A percentile compares a stretch with the other conserved stretches of the same genome.
Evolutionary conservation across 257 asterid genomes (phyloP).

Genomic region (Apocynum venetum): DNA sequence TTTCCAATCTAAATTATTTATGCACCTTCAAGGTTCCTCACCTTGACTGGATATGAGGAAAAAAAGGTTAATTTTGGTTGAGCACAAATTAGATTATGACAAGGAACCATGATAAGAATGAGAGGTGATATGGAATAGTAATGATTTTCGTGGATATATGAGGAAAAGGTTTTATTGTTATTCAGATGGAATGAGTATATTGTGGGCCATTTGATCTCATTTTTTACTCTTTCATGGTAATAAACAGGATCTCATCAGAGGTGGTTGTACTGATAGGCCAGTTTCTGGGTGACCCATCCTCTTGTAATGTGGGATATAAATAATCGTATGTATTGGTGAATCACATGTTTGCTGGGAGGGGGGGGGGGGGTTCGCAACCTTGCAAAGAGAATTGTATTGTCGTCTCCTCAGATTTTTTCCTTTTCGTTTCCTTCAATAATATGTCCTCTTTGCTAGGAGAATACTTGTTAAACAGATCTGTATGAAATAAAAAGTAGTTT

Average conservation of each 20-base stretch:
- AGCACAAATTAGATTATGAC: not conserved
- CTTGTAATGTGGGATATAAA: not conserved
- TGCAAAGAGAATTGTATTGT: not conserved
- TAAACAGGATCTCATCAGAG: not conserved
- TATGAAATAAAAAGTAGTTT: no score
- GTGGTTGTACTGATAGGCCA: not conserved
- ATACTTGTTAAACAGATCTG: no score
- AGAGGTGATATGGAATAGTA: not conserved
- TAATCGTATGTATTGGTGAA: not conserved
- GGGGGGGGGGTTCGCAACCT: not conserved
- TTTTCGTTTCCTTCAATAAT: no score
- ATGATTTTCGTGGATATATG: not conserved
- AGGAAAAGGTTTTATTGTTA: not conserved
- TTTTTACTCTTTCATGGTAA: not conserved
- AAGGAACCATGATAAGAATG: not conserved
- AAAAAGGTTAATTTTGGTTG: not conserved
- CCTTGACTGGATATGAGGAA: not conserved
- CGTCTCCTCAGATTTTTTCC: no score
- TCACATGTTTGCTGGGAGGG: not conserved
- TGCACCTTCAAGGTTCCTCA: not conserved
- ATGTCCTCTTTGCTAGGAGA: no score
- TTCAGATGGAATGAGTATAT: not conserved
- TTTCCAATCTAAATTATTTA: not conserved
- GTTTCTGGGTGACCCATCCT: not conserved
- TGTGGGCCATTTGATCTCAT: not conserved